Conservation (phyloP, 1,284 basidiomycete species). For the Phenoliferia sp. region DNA sequence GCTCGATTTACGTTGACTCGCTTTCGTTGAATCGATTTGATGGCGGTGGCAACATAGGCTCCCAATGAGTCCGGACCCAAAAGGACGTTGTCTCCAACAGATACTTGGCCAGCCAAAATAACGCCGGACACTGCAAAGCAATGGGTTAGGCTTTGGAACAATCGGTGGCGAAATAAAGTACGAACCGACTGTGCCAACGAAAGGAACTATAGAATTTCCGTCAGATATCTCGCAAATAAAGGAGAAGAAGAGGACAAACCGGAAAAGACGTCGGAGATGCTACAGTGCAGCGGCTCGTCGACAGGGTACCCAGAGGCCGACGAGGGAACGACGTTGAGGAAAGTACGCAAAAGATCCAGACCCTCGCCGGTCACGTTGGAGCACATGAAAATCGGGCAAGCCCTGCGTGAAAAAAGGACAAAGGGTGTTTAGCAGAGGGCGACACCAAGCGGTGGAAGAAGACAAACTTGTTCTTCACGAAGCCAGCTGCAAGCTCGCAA, state of each 20-base stretch:
- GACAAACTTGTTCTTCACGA: constrained; percentile 59
- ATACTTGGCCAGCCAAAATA: constrained; percentile 18
- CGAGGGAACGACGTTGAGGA: constrained; percentile 40
- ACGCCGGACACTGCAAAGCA: constrained; percentile 48
- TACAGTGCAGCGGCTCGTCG: constrained; percentile 58
- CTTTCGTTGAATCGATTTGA: constrained; percentile 94
- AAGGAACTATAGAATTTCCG: constrained; percentile 59
- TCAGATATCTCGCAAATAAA: background rate
- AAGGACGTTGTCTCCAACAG: constrained; percentile 60
- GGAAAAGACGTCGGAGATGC: constrained; percentile 59
- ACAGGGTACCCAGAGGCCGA: constrained; percentile 34
- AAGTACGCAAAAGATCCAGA: constrained; percentile 37
- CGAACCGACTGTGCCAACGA: background rate
- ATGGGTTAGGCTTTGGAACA: background rate
- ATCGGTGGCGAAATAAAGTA: background rate
- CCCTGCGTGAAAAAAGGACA: background rate
- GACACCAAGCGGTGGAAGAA: background rate
- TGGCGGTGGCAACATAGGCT: constrained; percentile 70
- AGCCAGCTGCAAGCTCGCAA: constrained; percentile 67
- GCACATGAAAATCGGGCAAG: constrained; percentile 58
- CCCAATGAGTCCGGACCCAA: constrained; percentile 92
- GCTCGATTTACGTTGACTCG: constrained; percentile 75
- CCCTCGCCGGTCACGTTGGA: constrained; percentile 85
- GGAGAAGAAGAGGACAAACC: constrained; percentile 53
- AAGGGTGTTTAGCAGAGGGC: too few relatives aligned